phyloP scores from a whole-genome alignment of 352 stramenopile species.

The Pythium sp. region DNA sequence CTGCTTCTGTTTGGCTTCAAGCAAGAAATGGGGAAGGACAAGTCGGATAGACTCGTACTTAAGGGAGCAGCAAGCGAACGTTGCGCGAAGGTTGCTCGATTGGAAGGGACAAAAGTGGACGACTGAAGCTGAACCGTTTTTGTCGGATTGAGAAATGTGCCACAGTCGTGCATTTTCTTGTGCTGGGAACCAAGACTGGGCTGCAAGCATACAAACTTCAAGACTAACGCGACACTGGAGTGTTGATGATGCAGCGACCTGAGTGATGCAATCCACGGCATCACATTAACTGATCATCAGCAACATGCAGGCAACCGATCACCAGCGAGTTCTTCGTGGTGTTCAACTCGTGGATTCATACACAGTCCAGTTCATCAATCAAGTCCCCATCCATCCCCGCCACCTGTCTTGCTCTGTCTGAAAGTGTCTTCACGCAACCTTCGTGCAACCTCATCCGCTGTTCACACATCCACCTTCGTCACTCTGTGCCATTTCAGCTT shows the following conservation, averaged over 20 bases:
- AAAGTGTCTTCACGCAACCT: slow-evolving; percentile 2
- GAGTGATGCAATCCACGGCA: slow-evolving; percentile 8
- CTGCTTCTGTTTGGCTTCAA: slow-evolving; percentile 10
- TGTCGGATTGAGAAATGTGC: slow-evolving; percentile 6
- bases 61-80: background rate
- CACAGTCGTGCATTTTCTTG: slow-evolving; percentile 19
- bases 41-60: background rate
- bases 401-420: background rate
- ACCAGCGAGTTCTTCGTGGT: slow-evolving; percentile 4
- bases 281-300: background rate
- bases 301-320: background rate
- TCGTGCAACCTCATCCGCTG: slow-evolving; percentile 14
- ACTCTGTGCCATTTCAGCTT: slow-evolving; percentile 12
- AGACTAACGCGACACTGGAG: background rate
- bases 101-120: background rate
- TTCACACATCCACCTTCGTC: background rate
- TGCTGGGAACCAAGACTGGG: background rate
- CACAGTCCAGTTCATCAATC: slow-evolving; percentile 3
- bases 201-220: background rate
- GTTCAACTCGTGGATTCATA: background rate
- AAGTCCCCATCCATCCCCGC: background rate
- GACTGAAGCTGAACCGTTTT: background rate
- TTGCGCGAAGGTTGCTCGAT: background rate
- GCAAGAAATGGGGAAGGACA: background rate
- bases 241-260: slow-evolving; percentile 6